phyloP scores from a whole-genome alignment of 331 rosid genomes.

The Phaseolus coccineus region DNA sequence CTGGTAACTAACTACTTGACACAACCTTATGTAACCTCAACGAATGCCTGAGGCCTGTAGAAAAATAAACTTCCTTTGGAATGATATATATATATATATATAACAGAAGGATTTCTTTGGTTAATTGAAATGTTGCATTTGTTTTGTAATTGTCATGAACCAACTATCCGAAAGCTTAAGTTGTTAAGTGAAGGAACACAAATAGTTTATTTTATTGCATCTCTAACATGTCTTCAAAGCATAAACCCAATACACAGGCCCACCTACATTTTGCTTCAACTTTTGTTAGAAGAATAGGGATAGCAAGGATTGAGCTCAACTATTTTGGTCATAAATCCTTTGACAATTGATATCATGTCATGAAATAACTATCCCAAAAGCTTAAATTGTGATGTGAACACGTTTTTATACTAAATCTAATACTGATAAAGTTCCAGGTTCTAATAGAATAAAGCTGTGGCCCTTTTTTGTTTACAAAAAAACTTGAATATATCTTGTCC shows the following conservation, averaged over 20 bases:
- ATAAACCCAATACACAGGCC: background rate
- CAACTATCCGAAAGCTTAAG: slow-evolving; percentile 10
- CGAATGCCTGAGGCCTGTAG: slow-evolving; percentile 13
- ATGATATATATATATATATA: background rate
- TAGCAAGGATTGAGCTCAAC: background rate
- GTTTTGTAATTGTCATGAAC: slow-evolving; percentile 4
- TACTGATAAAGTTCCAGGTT: slow-evolving; percentile 29
- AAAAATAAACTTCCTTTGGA: slow-evolving; percentile 15
- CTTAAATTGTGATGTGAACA: slow-evolving; percentile 5
- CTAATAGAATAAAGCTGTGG: slow-evolving; percentile 17
- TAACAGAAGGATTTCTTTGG: slow-evolving; percentile 19
- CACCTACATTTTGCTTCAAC: background rate
- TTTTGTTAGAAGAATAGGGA: slow-evolving; percentile 5
- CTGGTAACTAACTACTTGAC: slow-evolving; percentile 4
- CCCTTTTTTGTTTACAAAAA: background rate
- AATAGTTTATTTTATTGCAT: background rate
- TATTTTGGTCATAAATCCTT: background rate
- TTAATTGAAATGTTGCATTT: background rate
- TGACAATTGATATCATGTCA: background rate
- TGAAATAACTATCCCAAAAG: background rate
- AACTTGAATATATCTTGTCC: background rate
- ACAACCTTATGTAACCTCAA: slow-evolving; percentile 1
- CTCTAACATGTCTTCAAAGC: background rate
- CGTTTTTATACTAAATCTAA: slow-evolving; percentile 8
- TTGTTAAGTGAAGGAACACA: background rate